Evolutionary conservation across 2,329 filamentous ascomycete species (phyloP).

Genomic region (Capronia epimyces): DNA sequence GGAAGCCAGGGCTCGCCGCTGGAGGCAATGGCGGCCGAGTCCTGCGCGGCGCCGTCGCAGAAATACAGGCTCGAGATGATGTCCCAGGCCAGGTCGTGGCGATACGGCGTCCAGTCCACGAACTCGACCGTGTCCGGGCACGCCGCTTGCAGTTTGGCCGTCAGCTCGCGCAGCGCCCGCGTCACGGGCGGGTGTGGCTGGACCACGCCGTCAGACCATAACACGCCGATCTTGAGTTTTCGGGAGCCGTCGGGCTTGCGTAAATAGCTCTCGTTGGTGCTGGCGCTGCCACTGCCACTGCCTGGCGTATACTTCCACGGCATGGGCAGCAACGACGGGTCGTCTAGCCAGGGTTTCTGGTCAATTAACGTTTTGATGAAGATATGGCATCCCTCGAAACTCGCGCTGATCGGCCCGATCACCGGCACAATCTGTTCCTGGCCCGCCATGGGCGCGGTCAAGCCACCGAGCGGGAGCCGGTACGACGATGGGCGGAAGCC

Average conservation of each 20-base stretch:
- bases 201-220: slow-evolving; percentile 61
- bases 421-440: slow-evolving; percentile 44
- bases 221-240: slow-evolving; percentile 53
- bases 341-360: slow-evolving; percentile 48
- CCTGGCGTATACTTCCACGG: slow-evolving; percentile 43
- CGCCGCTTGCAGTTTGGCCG: neutral
- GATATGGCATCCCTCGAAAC: slow-evolving; percentile 43
- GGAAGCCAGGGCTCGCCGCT: slow-evolving; percentile 56
- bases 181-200: slow-evolving; percentile 52
- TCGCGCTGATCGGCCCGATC: slow-evolving; percentile 50
- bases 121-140: slow-evolving; percentile 40
- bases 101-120: slow-evolving; percentile 47
- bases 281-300: neutral
- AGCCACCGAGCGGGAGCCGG: neutral
- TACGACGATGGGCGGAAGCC: slow-evolving; percentile 36
- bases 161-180: slow-evolving; percentile 42
- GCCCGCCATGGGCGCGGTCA: slow-evolving; percentile 2
- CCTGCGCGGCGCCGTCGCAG: slow-evolving; percentile 53
- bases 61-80: slow-evolving; percentile 49
- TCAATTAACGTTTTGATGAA: slow-evolving; percentile 29
- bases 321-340: slow-evolving; percentile 50
- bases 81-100: slow-evolving; percentile 47
- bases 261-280: neutral
- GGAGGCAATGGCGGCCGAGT: slow-evolving; percentile 45
- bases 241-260: neutral